phyloP scores from a whole-genome alignment of 164 flowering plant species.

The Cinnamomum micranthum region DNA sequence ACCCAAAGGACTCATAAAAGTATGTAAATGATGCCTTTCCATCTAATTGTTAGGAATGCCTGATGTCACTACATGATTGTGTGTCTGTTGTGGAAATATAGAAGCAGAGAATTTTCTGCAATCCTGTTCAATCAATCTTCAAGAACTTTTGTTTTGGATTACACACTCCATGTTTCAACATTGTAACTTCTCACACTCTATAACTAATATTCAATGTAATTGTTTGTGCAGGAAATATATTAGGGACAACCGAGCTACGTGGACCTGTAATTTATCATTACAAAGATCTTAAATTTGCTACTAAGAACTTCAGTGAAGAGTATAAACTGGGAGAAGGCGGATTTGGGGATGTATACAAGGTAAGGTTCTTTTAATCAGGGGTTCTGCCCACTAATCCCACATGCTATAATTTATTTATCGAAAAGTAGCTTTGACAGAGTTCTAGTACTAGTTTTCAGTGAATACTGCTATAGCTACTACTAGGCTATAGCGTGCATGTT shows the following conservation, averaged over 20 bases:
- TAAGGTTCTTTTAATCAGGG: slow-evolving; percentile 5
- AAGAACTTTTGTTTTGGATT: no score
- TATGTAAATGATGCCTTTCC: neutral
- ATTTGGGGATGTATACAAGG: slow-evolving; percentile 65
- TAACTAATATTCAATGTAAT: no score
- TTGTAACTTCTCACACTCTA: no score
- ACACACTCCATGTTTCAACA: no score
- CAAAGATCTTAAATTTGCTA: slow-evolving; percentile 43
- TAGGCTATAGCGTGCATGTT: no score
- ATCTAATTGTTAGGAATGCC: no score
- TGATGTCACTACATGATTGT: no score
- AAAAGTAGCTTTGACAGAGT: neutral
- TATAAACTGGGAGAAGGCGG: slow-evolving; percentile 62
- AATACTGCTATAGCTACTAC: no score
- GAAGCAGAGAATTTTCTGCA: no score
- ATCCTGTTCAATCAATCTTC: no score
- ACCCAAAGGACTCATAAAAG: slow-evolving; percentile 12
- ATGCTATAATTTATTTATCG: neutral
- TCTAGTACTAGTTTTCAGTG: no score
- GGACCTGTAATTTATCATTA: slow-evolving; percentile 41
- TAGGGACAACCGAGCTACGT: slow-evolving; percentile 50
- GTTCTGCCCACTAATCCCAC: neutral
- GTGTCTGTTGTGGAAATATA: no score
- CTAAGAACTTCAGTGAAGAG: slow-evolving; percentile 41
- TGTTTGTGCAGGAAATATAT: slow-evolving; percentile 33